A percentile compares a stretch with the other conserved stretches of the same genome.
phyloP scores from a whole-genome alignment of 2,329 filamentous ascomycete genomes.

The Trichoderma sp. region DNA sequence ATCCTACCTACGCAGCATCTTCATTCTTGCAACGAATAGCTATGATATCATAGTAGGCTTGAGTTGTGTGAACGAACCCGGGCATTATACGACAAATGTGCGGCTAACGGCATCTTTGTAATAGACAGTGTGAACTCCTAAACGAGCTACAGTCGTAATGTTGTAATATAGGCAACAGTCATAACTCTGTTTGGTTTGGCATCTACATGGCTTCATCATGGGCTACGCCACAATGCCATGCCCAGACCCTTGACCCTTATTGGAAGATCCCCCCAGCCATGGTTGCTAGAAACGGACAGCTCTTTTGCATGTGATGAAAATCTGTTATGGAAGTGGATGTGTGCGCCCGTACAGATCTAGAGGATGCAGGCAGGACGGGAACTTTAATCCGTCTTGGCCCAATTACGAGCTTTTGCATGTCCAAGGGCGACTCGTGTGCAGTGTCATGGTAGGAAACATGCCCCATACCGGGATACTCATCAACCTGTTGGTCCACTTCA shows the following conservation, averaged over 20 bases:
- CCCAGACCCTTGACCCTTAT: conserved; percentile 4
- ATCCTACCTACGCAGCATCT: neutral
- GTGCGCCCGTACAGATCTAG: conserved; percentile 12
- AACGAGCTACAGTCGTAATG: neutral
- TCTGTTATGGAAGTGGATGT: neutral
- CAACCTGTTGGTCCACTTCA: neutral
- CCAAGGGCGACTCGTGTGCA: neutral
- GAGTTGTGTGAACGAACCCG: neutral
- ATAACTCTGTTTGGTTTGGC: neutral
- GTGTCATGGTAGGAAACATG: neutral
- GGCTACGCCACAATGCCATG: neutral
- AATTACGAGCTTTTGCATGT: conserved; percentile 3
- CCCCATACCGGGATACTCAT: neutral
- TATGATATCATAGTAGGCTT: neutral
- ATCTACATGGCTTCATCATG: conserved; percentile 1
- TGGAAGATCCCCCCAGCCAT: conserved; percentile 3
- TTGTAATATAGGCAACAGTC: neutral
- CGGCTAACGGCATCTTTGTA: neutral
- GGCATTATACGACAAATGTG: neutral
- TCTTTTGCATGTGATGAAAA: conserved; percentile 15
- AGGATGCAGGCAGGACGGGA: conserved; percentile 7
- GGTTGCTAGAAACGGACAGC: neutral
- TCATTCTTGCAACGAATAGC: neutral
- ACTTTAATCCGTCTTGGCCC: conserved; percentile 7
- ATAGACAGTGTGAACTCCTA: neutral